Conservation (phyloP, 1,139 yeast species). For the Ogataea hybrid region DNA sequence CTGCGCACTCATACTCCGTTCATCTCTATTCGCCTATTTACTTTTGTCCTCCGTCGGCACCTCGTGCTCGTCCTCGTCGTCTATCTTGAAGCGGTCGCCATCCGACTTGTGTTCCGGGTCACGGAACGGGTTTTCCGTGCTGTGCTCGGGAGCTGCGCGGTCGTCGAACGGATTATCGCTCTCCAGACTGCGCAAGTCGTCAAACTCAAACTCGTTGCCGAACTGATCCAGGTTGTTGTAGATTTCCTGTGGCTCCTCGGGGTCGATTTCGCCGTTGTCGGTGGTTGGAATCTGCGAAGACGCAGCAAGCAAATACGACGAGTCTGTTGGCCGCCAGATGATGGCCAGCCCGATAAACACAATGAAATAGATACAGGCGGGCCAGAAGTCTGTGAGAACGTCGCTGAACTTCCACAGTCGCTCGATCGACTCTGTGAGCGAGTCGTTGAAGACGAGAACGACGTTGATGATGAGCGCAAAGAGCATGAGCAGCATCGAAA, state of each 20-base stretch:
- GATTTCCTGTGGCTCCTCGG: too few species aligned
- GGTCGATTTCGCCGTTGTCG: too few species aligned
- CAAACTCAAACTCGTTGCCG: too few species aligned
- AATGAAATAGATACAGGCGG: constrained; percentile 79
- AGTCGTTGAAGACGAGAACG: constrained; percentile 70
- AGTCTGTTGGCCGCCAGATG: constrained; percentile 97
- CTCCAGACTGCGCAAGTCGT: too few species aligned
- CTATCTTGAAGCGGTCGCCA: too few species aligned
- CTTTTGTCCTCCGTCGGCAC: constrained; percentile 8
- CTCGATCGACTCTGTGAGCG: constrained; percentile 74
- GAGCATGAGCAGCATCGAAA: constrained; percentile 56
- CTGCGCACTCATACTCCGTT: too few species aligned
- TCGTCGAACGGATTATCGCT: too few species aligned
- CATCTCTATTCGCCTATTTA: constrained; percentile 1
- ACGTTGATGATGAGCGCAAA: constrained; percentile 71
- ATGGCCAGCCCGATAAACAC: constrained; percentile 84
- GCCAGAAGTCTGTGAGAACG: constrained; percentile 93
- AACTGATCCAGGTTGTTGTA: too few species aligned
- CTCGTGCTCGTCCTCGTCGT: constrained; percentile 29
- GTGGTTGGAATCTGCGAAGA: too few species aligned
- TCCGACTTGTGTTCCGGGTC: too few species aligned
- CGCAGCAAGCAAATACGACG: constrained; percentile 91
- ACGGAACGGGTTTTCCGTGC: too few species aligned
- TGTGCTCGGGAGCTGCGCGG: too few species aligned
- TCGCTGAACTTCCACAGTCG: constrained; percentile 91